A percentile compares a stretch with the other conserved stretches of the same genome.
Conservation (phyloP, 331 rosid species). For the Quercus lobata region DNA sequence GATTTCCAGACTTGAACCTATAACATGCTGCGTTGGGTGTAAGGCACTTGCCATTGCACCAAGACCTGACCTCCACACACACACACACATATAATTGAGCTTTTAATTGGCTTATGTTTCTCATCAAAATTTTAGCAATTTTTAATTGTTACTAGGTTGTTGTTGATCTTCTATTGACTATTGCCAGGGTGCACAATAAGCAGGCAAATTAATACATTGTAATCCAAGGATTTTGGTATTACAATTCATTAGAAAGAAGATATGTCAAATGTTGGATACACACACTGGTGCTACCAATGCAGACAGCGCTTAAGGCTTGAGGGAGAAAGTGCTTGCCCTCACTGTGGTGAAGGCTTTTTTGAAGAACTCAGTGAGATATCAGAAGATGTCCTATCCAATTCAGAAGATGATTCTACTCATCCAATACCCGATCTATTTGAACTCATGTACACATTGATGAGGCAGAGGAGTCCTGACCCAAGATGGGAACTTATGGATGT, state of each 20-base stretch:
- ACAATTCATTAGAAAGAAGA: conserved; percentile 12
- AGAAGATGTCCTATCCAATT: conserved; percentile 20
- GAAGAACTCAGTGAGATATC: conserved; percentile 56
- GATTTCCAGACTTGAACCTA: too few species aligned
- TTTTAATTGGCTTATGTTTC: not conserved
- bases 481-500: conserved; percentile 39
- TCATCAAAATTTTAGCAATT: not conserved
- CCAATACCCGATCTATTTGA: conserved; percentile 42
- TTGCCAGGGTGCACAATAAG: not conserved
- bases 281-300: conserved; percentile 81
- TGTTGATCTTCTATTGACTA: not conserved
- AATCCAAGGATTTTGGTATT: not conserved
- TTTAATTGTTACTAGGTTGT: not conserved
- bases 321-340: conserved; percentile 48
- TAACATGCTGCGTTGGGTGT: too few species aligned
- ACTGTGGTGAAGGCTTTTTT: conserved; percentile 64
- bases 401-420: conserved; percentile 22
- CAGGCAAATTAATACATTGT: not conserved
- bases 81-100: not conserved
- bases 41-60: too few species aligned
- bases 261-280: conserved; percentile 62
- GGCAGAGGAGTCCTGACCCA: conserved; percentile 38
- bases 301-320: conserved; percentile 40
- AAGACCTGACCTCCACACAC: too few species aligned
- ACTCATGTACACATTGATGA: conserved; percentile 34